Conservation (phyloP, 106 monocot genomes). For the Iris macrosiphon region DNA sequence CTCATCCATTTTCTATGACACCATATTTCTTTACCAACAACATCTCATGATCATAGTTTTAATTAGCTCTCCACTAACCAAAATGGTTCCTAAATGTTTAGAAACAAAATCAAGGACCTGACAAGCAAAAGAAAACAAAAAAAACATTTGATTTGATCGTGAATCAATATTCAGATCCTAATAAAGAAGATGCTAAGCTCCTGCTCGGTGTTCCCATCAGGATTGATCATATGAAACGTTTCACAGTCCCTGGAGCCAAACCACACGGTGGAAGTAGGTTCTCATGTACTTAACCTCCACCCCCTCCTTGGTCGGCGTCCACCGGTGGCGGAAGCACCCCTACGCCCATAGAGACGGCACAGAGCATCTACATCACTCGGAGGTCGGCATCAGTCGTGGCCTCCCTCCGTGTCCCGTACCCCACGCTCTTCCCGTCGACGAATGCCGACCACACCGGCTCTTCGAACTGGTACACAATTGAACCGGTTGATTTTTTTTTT, state of each 20-base stretch:
- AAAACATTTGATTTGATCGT: too few relatives aligned
- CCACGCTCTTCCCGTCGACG: slow-evolving; percentile 51
- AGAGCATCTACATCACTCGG: slow-evolving; percentile 57
- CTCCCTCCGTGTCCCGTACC: slow-evolving; percentile 45
- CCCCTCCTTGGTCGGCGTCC: slow-evolving; percentile 14
- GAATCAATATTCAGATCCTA: slow-evolving; percentile 65
- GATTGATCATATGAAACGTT: slow-evolving; percentile 72
- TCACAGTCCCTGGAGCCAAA: slow-evolving; percentile 66
- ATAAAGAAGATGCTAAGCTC: slow-evolving; percentile 78
- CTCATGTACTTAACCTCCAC: slow-evolving; percentile 75
- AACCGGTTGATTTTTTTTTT: slow-evolving; percentile 32
- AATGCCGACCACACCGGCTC: slow-evolving; percentile 67
- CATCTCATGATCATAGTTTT: too few relatives aligned
- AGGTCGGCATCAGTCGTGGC: slow-evolving; percentile 49
- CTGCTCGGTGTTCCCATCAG: slow-evolving; percentile 43
- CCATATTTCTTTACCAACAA: too few relatives aligned
- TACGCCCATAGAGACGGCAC: slow-evolving; percentile 63
- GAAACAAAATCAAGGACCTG: too few relatives aligned
- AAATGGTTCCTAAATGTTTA: too few relatives aligned
- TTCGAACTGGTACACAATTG: too few relatives aligned
- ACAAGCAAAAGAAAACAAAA: too few relatives aligned
- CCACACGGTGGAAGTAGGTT: slow-evolving; percentile 46
- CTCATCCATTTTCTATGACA: too few relatives aligned
- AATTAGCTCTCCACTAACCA: too few relatives aligned
- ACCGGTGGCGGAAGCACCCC: slow-evolving; percentile 49